Evolutionary conservation across 2,329 filamentous ascomycete genomes (phyloP).

Genomic region (Chaetomium globosum): DNA sequence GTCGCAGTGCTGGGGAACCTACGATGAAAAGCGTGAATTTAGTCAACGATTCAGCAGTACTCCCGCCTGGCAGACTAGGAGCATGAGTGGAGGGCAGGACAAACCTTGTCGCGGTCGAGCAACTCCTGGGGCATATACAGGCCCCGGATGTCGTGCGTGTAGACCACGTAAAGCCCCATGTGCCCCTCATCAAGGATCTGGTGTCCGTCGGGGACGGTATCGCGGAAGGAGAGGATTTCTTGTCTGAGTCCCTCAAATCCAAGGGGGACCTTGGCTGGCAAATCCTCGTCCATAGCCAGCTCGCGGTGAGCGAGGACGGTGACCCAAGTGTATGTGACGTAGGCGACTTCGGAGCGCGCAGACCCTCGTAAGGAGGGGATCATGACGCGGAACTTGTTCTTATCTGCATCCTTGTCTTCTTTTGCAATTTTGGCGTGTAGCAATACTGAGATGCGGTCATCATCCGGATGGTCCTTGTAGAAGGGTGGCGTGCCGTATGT

Average conservation of each 20-base stretch:
- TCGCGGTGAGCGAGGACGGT: background rate
- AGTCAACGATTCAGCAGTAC: background rate
- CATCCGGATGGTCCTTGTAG: slow-evolving; percentile 6
- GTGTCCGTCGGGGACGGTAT: background rate
- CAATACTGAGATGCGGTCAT: slow-evolving; percentile 5
- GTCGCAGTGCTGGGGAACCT: background rate
- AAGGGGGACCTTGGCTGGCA: background rate
- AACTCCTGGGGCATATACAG: background rate
- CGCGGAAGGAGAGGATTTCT: background rate
- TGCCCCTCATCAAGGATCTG: background rate
- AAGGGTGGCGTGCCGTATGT: slow-evolving; percentile 16
- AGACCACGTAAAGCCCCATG: background rate
- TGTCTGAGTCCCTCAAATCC: background rate
- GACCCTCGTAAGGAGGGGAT: background rate
- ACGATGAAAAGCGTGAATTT: background rate
- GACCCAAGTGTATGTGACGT: background rate
- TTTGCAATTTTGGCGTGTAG: background rate
- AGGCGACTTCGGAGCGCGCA: background rate
- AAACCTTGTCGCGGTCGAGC: background rate
- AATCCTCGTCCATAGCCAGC: background rate
- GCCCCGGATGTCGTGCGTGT: background rate
- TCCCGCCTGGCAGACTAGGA: no score
- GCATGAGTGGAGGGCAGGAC: background rate
- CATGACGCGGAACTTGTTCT: slow-evolving; percentile 7
- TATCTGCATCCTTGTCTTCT: background rate